These are phyloP conservation scores for Hypsizygus ulmarius DNA, from an alignment of 1,284 basidiomycete genomes.

Conservation along the genomic window DNA sequence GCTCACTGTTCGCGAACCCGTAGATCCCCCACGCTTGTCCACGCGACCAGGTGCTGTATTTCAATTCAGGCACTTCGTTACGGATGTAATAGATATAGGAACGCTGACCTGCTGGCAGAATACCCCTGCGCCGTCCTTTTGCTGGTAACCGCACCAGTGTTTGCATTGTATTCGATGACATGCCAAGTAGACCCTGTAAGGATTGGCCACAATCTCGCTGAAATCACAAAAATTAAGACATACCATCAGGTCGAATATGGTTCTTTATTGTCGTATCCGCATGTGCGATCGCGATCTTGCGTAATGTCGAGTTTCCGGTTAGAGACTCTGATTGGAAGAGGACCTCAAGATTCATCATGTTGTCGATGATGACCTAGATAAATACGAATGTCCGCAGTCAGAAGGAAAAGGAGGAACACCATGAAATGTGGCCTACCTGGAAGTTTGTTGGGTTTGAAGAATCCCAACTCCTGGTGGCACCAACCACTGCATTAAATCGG, in stretches of 20 bases:
- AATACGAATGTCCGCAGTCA: neutral
- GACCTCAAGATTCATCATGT: slow-evolving; percentile 75
- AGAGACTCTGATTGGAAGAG: slow-evolving; percentile 54
- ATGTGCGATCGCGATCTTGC: slow-evolving; percentile 59
- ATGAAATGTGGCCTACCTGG: slow-evolving; percentile 32
- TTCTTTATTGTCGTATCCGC: slow-evolving; percentile 66
- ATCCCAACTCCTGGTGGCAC: slow-evolving; percentile 58
- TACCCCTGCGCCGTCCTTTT: slow-evolving; percentile 62
- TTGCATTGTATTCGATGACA: slow-evolving; percentile 64
- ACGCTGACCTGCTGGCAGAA: slow-evolving; percentile 46
- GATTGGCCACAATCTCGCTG: neutral
- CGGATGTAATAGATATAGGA: neutral
- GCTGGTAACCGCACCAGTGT: slow-evolving; percentile 55
- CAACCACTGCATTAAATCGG: slow-evolving; percentile 44
- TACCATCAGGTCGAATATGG: slow-evolving; percentile 62
- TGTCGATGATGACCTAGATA: slow-evolving; percentile 65
- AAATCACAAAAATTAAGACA: slow-evolving; percentile 14
- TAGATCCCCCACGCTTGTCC: slow-evolving; percentile 72
- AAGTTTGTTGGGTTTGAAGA: slow-evolving; percentile 54
- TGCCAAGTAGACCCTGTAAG: slow-evolving; percentile 59
- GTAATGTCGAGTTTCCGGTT: slow-evolving; percentile 56
- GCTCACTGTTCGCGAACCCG: slow-evolving; percentile 64
- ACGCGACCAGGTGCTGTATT: slow-evolving; percentile 63
- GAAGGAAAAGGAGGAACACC: neutral
- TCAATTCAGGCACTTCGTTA: neutral